Conservation (phyloP, 306 rosid genomes). For the Canavalia gladiata region DNA sequence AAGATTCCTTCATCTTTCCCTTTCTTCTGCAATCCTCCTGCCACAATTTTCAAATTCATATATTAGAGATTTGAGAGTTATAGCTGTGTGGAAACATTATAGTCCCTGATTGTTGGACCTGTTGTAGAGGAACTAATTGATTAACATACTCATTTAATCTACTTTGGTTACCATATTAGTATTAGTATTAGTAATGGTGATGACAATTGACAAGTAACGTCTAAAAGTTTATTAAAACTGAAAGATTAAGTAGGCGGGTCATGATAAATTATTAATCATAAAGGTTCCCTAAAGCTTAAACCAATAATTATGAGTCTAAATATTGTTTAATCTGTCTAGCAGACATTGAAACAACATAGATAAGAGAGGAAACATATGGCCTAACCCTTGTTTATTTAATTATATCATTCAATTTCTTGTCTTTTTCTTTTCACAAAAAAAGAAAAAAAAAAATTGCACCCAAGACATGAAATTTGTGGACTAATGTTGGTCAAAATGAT, state of each 20-base stretch:
- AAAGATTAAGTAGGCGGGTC: neutral
- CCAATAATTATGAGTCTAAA: conserved; percentile 6
- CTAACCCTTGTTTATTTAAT: conserved; percentile 12
- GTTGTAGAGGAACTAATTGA: neutral
- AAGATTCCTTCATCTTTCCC: conserved; percentile 17
- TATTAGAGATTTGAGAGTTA: conserved; percentile 1
- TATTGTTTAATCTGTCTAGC: conserved; percentile 16
- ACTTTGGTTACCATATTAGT: neutral
- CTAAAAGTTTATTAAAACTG: conserved; percentile 1
- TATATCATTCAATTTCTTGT: conserved; percentile 5
- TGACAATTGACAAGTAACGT: neutral
- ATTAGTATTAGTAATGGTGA: neutral
- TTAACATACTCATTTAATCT: neutral
- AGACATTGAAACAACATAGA: neutral
- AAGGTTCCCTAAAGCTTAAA: conserved; percentile 26
- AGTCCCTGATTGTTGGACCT: neutral
- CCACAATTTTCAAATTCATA: neutral
- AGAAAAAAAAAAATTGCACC: neutral
- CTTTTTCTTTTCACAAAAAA: neutral
- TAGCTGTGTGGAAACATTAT: neutral
- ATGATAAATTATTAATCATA: neutral
- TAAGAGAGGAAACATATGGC: conserved; percentile 1
- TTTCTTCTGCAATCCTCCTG: neutral
- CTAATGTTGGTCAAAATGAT: conserved; percentile 7
- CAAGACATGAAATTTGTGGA: conserved; percentile 7